phyloP scores from a whole-genome alignment of 208 protist genomes.

The Leishmania amazonensis region DNA sequence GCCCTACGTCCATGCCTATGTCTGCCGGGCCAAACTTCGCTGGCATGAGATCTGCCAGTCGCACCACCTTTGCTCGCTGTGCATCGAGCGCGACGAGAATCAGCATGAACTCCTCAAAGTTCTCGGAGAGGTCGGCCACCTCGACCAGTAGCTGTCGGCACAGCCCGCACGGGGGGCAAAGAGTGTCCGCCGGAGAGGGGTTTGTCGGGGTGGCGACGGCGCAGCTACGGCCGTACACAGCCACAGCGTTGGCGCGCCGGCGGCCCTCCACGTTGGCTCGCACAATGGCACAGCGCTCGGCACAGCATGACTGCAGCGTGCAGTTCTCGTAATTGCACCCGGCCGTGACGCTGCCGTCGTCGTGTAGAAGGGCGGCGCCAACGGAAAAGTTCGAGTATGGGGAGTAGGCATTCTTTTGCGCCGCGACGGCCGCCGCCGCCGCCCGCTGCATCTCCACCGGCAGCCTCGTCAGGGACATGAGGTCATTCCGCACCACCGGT shows the following conservation, averaged over 20 bases:
- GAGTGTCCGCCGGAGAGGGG: conserved; percentile 28
- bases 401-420: conserved; percentile 53
- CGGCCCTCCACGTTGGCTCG: conserved; percentile 71
- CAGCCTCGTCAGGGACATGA: conserved; percentile 42
- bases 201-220: conserved; percentile 8
- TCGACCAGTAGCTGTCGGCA: conserved; percentile 86
- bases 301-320: conserved; percentile 76
- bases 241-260: conserved; percentile 72
- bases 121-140: conserved; percentile 74
- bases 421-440: conserved; percentile 54
- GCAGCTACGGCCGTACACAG: conserved; percentile 63
- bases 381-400: conserved; percentile 87
- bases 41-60: conserved; percentile 63
- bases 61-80: conserved; percentile 52
- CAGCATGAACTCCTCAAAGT: conserved; percentile 69
- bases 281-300: conserved; percentile 87
- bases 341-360: conserved; percentile 53
- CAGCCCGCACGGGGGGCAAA: conserved; percentile 82
- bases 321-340: conserved; percentile 92
- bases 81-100: conserved; percentile 62
- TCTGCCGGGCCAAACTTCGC: conserved; percentile 77
- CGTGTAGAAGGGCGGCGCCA: conserved; percentile 78
- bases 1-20: conserved; percentile 66
- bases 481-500: conserved; percentile 32
- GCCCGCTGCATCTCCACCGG: conserved; percentile 45